Conservation (phyloP, 306 rosid genomes). For the Sphenostylis stenocarpa region DNA sequence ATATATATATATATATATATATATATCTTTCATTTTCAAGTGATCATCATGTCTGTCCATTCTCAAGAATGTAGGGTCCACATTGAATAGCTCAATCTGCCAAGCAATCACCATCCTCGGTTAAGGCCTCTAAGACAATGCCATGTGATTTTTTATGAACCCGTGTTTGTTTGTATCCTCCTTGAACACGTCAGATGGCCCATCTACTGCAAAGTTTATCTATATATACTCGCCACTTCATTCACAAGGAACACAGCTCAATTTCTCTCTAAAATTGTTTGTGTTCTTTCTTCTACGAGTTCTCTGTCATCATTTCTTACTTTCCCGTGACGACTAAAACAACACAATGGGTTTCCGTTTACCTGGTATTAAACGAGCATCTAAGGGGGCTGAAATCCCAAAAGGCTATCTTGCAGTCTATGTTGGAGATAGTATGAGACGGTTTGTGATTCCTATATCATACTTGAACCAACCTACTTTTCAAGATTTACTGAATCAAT, state of each 20-base stretch:
- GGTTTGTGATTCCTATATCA: slow-evolving; percentile 3
- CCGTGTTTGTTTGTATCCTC: neutral
- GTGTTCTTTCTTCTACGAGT: neutral
- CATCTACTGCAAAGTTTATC: neutral
- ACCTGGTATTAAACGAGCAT: neutral
- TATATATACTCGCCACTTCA: neutral
- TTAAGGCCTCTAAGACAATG: neutral
- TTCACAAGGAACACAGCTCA: neutral
- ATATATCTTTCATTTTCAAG: neutral
- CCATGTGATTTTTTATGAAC: slow-evolving; percentile 9
- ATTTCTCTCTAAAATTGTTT: neutral
- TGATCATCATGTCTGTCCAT: neutral
- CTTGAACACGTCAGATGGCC: neutral
- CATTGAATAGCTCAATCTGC: neutral
- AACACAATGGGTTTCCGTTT: slow-evolving; percentile 12
- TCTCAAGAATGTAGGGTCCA: neutral
- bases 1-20: too few relatives aligned
- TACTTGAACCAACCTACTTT: neutral
- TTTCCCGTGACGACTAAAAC: neutral
- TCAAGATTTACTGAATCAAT: neutral
- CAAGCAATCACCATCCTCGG: neutral
- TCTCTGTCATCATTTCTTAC: neutral
- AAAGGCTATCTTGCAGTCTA: neutral
- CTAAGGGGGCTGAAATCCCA: neutral
- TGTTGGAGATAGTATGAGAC: neutral